Conservation (phyloP, 2,329 filamentous ascomycete genomes). For the Diatrype stigma region DNA sequence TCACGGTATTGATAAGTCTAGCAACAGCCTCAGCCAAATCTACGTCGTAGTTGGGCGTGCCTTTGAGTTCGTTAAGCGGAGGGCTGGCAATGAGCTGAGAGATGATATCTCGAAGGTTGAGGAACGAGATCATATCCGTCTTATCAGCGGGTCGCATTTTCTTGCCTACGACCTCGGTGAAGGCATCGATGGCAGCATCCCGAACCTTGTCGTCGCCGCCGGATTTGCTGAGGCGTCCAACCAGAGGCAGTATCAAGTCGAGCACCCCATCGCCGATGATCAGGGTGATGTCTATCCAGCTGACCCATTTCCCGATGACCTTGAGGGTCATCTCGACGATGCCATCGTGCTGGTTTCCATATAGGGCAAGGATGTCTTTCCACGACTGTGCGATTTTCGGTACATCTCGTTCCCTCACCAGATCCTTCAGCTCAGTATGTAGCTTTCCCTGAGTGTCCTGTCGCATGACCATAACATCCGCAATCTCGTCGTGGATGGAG, state of each 20-base stretch:
- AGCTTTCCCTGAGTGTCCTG: slow-evolving; percentile 75
- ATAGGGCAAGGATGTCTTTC: slow-evolving; percentile 83
- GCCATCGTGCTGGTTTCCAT: slow-evolving; percentile 63
- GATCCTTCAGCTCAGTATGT: slow-evolving; percentile 86
- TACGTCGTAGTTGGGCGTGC: slow-evolving; percentile 85
- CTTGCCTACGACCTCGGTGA: slow-evolving; percentile 94
- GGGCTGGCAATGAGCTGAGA: slow-evolving; percentile 81
- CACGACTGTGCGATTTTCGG: slow-evolving; percentile 83
- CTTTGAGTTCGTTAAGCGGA: slow-evolving; percentile 71
- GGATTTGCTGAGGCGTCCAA: slow-evolving; percentile 65
- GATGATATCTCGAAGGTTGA: slow-evolving; percentile 83
- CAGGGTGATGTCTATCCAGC: slow-evolving; percentile 95
- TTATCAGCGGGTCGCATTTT: slow-evolving; percentile 96
- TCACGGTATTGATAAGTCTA: slow-evolving; percentile 87
- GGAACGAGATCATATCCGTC: slow-evolving; percentile 85
- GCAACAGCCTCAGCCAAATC: slow-evolving; percentile 93
- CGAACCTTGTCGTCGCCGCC: slow-evolving; percentile 72
- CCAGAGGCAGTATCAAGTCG: slow-evolving; percentile 76
- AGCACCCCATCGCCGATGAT: slow-evolving; percentile 90
- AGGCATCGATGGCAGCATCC: slow-evolving; percentile 87
- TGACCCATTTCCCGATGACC: slow-evolving; percentile 94
- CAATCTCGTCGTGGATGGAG: slow-evolving; percentile 95
- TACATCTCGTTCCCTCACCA: slow-evolving; percentile 82
- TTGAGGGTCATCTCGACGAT: slow-evolving; percentile 85
- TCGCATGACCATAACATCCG: slow-evolving; percentile 80